Percentiles rank a stretch among this genome's conserved stretches.
Evolutionary conservation across 495 filamentous ascomycete genomes (phyloP).

Genomic region (Penicillium antarcticum): DNA sequence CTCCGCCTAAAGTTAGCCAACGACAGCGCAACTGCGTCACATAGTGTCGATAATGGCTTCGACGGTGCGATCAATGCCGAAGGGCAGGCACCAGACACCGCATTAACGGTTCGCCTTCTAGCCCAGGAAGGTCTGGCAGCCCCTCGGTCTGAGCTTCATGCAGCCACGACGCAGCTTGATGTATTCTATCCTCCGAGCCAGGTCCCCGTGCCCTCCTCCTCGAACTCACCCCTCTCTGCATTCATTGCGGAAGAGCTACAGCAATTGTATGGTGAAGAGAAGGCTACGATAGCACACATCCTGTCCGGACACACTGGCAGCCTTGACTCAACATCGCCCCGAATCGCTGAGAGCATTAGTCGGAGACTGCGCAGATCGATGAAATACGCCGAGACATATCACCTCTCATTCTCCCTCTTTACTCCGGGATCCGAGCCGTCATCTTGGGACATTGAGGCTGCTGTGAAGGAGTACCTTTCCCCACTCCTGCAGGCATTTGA

Average conservation of each 20-base stretch:
- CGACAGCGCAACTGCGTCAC: conserved; percentile 21
- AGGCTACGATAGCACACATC: conserved; percentile 80
- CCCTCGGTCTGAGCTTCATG: conserved; percentile 58
- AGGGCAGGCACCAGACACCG: conserved; percentile 45
- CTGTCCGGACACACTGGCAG: conserved; percentile 49
- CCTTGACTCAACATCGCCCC: conserved; percentile 38
- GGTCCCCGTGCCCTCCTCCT: conserved; percentile 63
- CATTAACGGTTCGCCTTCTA: conserved; percentile 66
- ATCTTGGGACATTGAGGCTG: conserved; percentile 86
- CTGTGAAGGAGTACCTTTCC: conserved; percentile 75
- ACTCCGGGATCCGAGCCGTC: conserved; percentile 73
- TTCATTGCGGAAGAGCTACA: conserved; percentile 80
- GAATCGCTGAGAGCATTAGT: conserved; percentile 50
- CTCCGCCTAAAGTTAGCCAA: conserved; percentile 69
- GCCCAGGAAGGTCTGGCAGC: conserved; percentile 54
- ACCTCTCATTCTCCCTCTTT: conserved; percentile 93
- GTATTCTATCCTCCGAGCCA: conserved; percentile 76
- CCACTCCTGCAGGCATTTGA: conserved; percentile 76
- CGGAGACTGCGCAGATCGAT: conserved; percentile 72
- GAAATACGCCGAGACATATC: conserved; percentile 91
- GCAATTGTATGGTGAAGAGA: conserved; percentile 81
- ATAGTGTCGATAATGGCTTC: background rate
- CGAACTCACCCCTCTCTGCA: conserved; percentile 69
- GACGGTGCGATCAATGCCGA: background rate
- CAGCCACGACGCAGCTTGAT: conserved; percentile 70